These are phyloP conservation scores for Salix suchowensis DNA, from an alignment of 345 rosid genomes.

Conservation along the genomic window DNA sequence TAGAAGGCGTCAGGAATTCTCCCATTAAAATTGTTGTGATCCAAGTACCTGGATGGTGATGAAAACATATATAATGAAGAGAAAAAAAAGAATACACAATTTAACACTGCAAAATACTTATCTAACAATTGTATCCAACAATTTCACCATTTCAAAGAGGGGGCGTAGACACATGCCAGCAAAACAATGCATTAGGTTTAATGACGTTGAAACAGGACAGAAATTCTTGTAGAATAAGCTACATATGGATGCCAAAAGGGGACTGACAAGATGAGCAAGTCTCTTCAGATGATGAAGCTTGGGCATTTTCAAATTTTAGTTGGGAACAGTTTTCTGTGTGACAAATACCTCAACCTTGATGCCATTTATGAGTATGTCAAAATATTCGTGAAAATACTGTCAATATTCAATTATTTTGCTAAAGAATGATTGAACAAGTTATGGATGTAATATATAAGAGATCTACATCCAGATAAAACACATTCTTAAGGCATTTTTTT, in stretches of 20 bases:
- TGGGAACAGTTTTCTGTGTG: not conserved
- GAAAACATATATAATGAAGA: not conserved
- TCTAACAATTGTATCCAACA: not conserved
- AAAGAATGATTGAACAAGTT: not conserved
- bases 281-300: not conserved
- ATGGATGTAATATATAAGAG: not conserved
- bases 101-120: not conserved
- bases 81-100: not conserved
- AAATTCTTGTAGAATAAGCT: not conserved
- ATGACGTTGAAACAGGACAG: not conserved
- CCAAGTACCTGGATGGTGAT: constrained; percentile 55
- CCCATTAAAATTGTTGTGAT: constrained; percentile 74
- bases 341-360: not conserved
- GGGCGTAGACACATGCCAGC: not conserved
- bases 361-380: not conserved
- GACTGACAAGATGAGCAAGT: not conserved
- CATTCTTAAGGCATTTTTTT: not conserved
- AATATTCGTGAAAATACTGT: not conserved
- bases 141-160: not conserved
- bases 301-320: not conserved
- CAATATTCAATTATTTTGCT: not conserved
- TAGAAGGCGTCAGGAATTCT: constrained; percentile 64
- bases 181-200: not conserved
- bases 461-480: not conserved
- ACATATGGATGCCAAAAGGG: not conserved